Evolutionary conservation across 2,329 filamentous ascomycete genomes (phyloP).

Genomic region (Exophiala calicioides): DNA sequence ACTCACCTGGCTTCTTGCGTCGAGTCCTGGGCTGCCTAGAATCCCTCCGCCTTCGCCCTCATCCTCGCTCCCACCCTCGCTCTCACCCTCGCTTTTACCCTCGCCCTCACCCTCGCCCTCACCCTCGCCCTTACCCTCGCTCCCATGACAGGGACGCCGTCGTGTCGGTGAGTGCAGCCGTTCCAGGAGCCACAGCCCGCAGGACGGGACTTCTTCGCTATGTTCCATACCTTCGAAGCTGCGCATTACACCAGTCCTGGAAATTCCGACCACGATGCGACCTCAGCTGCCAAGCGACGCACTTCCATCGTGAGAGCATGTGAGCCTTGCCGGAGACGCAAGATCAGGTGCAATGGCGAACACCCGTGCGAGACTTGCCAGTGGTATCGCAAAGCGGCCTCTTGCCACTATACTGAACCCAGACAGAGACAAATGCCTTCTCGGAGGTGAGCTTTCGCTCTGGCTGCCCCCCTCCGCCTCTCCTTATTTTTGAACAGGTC

Average conservation of each 20-base stretch:
- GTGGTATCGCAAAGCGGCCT: constrained; percentile 76
- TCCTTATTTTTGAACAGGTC: constrained; percentile 44
- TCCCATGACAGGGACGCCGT: background rate
- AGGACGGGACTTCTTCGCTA: constrained; percentile 22
- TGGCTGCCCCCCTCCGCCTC: constrained; percentile 10
- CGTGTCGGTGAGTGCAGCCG: background rate
- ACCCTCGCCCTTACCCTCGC: too few species aligned
- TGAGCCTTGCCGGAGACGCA: constrained; percentile 75
- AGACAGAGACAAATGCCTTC: constrained; percentile 75
- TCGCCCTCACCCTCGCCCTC: too few species aligned
- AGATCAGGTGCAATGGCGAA: constrained; percentile 80
- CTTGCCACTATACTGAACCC: constrained; percentile 79
- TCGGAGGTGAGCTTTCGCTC: constrained; percentile 62
- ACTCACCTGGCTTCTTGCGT: background rate
- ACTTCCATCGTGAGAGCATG: constrained; percentile 57
- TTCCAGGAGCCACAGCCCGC: background rate
- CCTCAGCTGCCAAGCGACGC: constrained; percentile 37
- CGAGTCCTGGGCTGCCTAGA: too few species aligned
- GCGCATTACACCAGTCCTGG: constrained; percentile 40
- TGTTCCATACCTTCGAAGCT: constrained; percentile 47
- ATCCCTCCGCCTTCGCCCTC: too few species aligned
- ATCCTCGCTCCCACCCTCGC: too few species aligned
- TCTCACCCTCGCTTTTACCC: too few species aligned
- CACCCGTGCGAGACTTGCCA: constrained; percentile 81
- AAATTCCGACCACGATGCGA: constrained; percentile 33